phyloP scores from a whole-genome alignment of 352 stramenopile genomes.

The Phytophthora multivora region DNA sequence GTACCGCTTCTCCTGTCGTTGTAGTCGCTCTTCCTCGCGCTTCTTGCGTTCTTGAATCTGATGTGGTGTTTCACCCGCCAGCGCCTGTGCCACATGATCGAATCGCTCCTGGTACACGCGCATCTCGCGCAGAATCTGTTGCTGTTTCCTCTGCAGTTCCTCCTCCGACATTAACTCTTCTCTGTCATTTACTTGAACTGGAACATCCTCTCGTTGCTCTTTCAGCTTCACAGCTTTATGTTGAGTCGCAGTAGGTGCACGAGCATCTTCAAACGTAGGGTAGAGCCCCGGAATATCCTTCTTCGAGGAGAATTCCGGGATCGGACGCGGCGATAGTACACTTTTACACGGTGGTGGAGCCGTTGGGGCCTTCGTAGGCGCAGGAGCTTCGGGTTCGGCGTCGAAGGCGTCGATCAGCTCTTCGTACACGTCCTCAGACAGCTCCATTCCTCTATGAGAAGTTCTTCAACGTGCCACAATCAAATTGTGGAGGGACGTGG shows the following conservation, averaged over 20 bases:
- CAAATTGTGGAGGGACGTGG: slow-evolving; percentile 1
- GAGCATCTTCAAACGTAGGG: slow-evolving; percentile 34
- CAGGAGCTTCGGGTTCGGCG: slow-evolving; percentile 5
- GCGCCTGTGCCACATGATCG: slow-evolving; percentile 62
- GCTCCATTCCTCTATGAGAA: slow-evolving; percentile 14
- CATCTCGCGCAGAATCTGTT: slow-evolving; percentile 48
- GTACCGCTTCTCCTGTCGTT: slow-evolving; percentile 55
- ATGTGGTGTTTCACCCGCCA: slow-evolving; percentile 69
- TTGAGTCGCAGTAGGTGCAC: neutral
- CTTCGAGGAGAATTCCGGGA: slow-evolving; percentile 2
- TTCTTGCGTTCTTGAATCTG: slow-evolving; percentile 58
- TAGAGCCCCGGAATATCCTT: slow-evolving; percentile 23
- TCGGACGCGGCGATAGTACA: slow-evolving; percentile 6
- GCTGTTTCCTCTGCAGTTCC: slow-evolving; percentile 32
- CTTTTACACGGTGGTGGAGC: neutral
- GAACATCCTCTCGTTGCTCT: neutral
- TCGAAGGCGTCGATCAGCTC: slow-evolving; percentile 78
- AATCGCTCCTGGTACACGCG: slow-evolving; percentile 49
- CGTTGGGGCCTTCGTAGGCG: slow-evolving; percentile 1
- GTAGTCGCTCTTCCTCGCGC: slow-evolving; percentile 51
- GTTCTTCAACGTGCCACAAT: slow-evolving; percentile 28
- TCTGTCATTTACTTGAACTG: neutral
- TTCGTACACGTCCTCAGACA: slow-evolving; percentile 46
- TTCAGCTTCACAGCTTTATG: neutral
- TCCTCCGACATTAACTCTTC: slow-evolving; percentile 17